A percentile compares a stretch with the other conserved stretches of the same genome.
Evolutionary conservation across 192 early-diverging fungal genomes (phyloP).

Genomic region (Chytriomyces hyalinus): DNA sequence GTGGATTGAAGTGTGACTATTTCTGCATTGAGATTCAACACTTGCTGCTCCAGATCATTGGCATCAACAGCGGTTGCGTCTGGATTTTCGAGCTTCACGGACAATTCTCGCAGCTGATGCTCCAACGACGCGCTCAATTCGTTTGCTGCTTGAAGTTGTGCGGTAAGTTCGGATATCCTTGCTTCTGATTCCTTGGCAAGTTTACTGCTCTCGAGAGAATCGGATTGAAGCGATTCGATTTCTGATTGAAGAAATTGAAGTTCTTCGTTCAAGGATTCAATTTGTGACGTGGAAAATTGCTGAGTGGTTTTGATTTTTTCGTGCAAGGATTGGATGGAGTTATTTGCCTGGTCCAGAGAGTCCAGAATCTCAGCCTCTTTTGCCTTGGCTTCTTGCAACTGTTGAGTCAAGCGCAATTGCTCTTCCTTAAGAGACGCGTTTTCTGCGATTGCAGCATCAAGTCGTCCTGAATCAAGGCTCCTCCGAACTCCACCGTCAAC

Average conservation of each 20-base stretch:
- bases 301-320: background rate
- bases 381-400: background rate
- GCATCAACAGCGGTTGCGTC: background rate
- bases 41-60: background rate
- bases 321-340: background rate
- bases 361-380: background rate
- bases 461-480: background rate
- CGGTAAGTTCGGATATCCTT: background rate
- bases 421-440: background rate
- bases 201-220: background rate
- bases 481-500: background rate
- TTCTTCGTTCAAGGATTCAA: slow-evolving; percentile 2
- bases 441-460: background rate
- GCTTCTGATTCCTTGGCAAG: background rate
- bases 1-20: background rate
- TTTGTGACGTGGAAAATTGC: background rate
- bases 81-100: background rate
- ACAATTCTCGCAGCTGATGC: background rate
- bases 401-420: background rate
- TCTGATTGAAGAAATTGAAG: slow-evolving; percentile 16
- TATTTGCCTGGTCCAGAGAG: background rate
- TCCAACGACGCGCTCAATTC: background rate
- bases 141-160: background rate
- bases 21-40: background rate
- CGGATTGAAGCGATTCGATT: background rate